Evolutionary conservation across 305 asterid genomes (phyloP), one percentile per base, ranked within the genome.

Genomic region (Fraxinus sp.): DNA sequence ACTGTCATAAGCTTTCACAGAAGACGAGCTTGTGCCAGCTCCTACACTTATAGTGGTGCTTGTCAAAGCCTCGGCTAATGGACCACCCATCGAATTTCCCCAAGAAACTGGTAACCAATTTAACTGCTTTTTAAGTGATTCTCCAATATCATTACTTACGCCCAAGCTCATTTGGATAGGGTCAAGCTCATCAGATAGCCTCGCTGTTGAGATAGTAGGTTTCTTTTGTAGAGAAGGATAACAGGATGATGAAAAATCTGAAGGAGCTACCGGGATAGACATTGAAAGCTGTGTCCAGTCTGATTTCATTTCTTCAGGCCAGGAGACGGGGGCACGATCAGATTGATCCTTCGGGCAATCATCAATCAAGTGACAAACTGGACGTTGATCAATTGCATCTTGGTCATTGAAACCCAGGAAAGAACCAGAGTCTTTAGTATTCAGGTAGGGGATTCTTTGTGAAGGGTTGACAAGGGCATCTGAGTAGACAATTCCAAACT

Each of bases 241-340:
- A 1, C 91, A 80, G 14, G 95, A 88, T 35, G 95, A 84, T 22
- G 94, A 88, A 82, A 94, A 92, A 77, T 87, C 92, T 0, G 88
- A 82, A 78, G 87, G 87, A 36, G 90, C 84, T 80, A 85, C 81
- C 2, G 98, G 97, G 83, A 94, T 95, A 11, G 99, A 89, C 97
- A 95, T 95, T 5, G 99, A 94, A 10, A 95, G 97, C 74, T 90
- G 95, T 22, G 97, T 95, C 95, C 98, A 93, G 82, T 92, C 97
- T 0, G 97, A 84, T 83, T 90, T 90, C n/a, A 88, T 88, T 77
- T 92, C 90, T 59, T 87, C 90, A 0, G 91, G 88, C 97, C 97
- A 92, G 24, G 90, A 62, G 37, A 79, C 84, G 1, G 94, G 74
- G 77, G 82, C 78, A 1, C 86, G 88, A 32, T 79, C 76, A 0